Evolutionary conservation across 805 yeast species (phyloP).

Genomic region (Torulaspora maleeae): DNA sequence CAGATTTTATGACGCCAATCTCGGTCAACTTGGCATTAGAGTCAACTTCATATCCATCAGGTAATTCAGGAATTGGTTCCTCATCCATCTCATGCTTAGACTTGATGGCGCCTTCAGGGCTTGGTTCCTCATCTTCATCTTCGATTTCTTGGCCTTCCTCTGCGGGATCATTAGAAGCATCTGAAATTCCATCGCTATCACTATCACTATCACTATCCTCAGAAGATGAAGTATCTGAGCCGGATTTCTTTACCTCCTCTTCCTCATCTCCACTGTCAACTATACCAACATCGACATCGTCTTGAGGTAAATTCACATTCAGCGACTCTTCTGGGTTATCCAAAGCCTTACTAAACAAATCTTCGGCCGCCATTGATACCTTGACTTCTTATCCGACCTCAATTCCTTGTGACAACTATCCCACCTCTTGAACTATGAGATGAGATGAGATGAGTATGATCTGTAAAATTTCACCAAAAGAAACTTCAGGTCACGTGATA

Average conservation of each 20-base stretch:
- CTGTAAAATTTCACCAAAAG: constrained; percentile 2
- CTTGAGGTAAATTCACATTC: constrained; percentile 9
- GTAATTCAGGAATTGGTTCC: constrained; percentile 62
- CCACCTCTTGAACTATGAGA: constrained; percentile 3
- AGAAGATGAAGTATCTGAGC: constrained; percentile 16
- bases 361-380: constrained; percentile 12
- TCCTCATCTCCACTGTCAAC: constrained; percentile 14
- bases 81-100: constrained; percentile 75
- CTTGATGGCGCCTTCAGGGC: constrained; percentile 57
- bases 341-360: constrained; percentile 25
- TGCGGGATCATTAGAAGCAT: constrained; percentile 16
- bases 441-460: constrained; percentile 9
- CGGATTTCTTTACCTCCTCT: neutral
- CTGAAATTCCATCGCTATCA: constrained; percentile 1
- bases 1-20: constrained; percentile 62
- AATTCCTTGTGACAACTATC: too few relatives aligned
- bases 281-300: constrained; percentile 21
- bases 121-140: constrained; percentile 44
- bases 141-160: constrained; percentile 25
- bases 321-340: constrained; percentile 15
- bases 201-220: constrained; percentile 20
- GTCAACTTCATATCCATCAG: constrained; percentile 57
- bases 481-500: neutral
- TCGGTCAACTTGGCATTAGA: constrained; percentile 61
- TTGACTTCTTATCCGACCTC: too few relatives aligned